These are phyloP conservation scores for Hemisphaericaspora xylofermentans DNA, from an alignment of 1,139 yeast species.

Conservation along the genomic window DNA sequence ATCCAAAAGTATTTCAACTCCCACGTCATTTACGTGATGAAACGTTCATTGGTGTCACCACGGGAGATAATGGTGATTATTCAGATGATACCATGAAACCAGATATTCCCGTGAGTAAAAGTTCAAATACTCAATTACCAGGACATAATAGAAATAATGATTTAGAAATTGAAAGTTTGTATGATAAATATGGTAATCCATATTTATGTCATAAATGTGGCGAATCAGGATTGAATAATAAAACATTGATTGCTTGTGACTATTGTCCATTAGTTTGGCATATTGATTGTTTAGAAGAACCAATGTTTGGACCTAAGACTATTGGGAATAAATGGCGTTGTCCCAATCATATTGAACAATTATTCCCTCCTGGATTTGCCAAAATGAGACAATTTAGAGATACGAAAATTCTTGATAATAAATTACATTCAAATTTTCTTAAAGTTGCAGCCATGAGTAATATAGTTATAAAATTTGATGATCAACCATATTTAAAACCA, in stretches of 20 bases:
- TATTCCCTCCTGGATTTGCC: constrained; percentile 36
- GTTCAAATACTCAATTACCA: constrained; percentile 38
- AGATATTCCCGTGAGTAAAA: constrained; percentile 36
- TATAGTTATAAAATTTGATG: constrained; percentile 65
- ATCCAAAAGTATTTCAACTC: constrained; percentile 71
- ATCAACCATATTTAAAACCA: constrained; percentile 52
- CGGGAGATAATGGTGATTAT: constrained; percentile 73
- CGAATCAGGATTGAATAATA: constrained; percentile 55
- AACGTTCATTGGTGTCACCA: constrained; percentile 68
- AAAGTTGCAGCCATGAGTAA: constrained; percentile 47
- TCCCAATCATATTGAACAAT: constrained; percentile 76
- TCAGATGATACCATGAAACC: constrained; percentile 59
- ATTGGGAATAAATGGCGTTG: constrained; percentile 89
- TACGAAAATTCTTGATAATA: constrained; percentile 53
- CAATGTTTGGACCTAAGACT: constrained; percentile 72
- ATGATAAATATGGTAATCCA: constrained; percentile 65
- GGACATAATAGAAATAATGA: constrained; percentile 43
- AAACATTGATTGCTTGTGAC: constrained; percentile 72
- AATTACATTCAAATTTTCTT: constrained; percentile 37
- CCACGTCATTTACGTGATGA: constrained; percentile 68
- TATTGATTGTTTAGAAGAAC: constrained; percentile 80
- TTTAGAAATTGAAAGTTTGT: constrained; percentile 63
- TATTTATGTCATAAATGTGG: constrained; percentile 77
- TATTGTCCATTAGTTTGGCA: constrained; percentile 91
- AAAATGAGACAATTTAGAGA: constrained; percentile 52